These are phyloP conservation scores for Penicillium lividum DNA, from an alignment of 495 filamentous ascomycete genomes.

Conservation along the genomic window DNA sequence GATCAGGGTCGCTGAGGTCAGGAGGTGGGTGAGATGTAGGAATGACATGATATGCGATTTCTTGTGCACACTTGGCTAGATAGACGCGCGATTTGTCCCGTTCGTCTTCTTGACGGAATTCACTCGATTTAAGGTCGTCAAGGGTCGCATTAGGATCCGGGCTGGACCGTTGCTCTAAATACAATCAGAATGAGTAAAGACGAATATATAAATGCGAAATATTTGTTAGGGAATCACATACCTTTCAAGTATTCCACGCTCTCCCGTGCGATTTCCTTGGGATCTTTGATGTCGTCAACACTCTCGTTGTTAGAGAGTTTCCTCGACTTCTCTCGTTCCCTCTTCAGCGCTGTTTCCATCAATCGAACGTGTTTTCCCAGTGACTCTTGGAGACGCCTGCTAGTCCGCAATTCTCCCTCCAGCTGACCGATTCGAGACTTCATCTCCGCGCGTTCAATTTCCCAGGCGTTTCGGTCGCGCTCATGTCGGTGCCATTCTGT, in stretches of 20 bases:
- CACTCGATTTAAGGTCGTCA: slow-evolving; percentile 45
- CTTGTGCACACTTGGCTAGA: slow-evolving; percentile 56
- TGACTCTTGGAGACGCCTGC: slow-evolving; percentile 82
- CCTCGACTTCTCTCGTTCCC: slow-evolving; percentile 60
- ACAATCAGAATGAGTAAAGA: slow-evolving; percentile 2
- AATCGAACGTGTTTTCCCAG: slow-evolving; percentile 86
- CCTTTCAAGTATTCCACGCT: slow-evolving; percentile 44
- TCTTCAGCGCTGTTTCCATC: slow-evolving; percentile 85
- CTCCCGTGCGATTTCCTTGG: slow-evolving; percentile 48
- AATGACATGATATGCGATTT: slow-evolving; percentile 57
- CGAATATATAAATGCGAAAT: not conserved
- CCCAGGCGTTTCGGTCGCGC: slow-evolving; percentile 97
- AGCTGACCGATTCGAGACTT: slow-evolving; percentile 95
- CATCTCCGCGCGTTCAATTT: slow-evolving; percentile 99
- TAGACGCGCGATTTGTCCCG: slow-evolving; percentile 53
- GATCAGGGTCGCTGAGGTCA: slow-evolving; percentile 47
- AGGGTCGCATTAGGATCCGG: slow-evolving; percentile 40
- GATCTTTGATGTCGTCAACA: slow-evolving; percentile 43
- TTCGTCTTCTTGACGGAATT: slow-evolving; percentile 57
- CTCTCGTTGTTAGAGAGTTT: slow-evolving; percentile 49
- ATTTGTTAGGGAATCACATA: slow-evolving; percentile 14
- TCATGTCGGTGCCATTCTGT: slow-evolving; percentile 99
- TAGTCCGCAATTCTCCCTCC: slow-evolving; percentile 82
- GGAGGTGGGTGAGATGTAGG: slow-evolving; percentile 50
- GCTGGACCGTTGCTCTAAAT: slow-evolving; percentile 39